Conservation (phyloP, 2,329 filamentous ascomycete genomes). For the Periconia sp. region DNA sequence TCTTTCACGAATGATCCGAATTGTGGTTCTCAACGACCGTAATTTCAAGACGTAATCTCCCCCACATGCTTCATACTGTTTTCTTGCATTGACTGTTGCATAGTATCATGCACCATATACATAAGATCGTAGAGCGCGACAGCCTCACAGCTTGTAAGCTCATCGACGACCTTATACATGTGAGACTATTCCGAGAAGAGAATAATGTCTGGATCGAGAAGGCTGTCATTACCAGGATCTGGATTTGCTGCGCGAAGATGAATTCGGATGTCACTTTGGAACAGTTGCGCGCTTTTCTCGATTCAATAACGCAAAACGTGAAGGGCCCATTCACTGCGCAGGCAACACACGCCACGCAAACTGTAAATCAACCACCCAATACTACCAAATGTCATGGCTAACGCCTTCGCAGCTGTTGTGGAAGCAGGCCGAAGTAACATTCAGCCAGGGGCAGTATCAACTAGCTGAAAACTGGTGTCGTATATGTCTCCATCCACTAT, state of each 20-base stretch:
- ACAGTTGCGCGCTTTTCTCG: conserved; percentile 47
- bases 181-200: conserved; percentile 55
- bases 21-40: conserved; percentile 60
- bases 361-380: conserved; percentile 48
- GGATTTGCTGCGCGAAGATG: conserved; percentile 60
- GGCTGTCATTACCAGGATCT: conserved; percentile 66
- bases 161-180: conserved; percentile 65
- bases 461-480: conserved; percentile 70
- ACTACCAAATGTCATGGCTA: neutral
- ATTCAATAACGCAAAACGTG: conserved; percentile 50
- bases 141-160: conserved; percentile 45
- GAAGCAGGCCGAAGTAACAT: conserved; percentile 70
- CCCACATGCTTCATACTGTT: neutral
- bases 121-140: conserved; percentile 58
- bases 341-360: conserved; percentile 68
- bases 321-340: conserved; percentile 56
- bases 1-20: conserved; percentile 63
- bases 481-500: conserved; percentile 66
- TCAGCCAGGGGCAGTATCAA: conserved; percentile 55
- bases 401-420: conserved; percentile 66
- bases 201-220: conserved; percentile 67
- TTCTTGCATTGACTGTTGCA: conserved; percentile 6
- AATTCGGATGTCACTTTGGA: conserved; percentile 39
- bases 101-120: conserved; percentile 66
- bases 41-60: conserved; percentile 60